These are phyloP conservation scores for Neocucurbitaria cava DNA, from an alignment of 2,329 filamentous ascomycete species.

Conservation along the genomic window DNA sequence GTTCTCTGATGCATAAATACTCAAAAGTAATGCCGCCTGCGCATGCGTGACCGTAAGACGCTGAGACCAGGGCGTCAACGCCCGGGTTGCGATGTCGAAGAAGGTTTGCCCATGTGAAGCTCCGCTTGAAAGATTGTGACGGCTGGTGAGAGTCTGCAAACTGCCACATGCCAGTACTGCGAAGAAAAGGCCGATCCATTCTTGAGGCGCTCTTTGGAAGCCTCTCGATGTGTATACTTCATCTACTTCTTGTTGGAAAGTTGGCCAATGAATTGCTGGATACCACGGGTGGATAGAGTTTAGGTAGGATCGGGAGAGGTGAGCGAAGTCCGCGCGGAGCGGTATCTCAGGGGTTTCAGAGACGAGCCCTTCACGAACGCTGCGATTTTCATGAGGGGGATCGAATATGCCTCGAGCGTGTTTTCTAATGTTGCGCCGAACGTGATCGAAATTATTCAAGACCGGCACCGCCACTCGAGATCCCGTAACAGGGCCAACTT, in stretches of 20 bases:
- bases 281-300: conserved; percentile 78
- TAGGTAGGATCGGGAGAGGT: conserved; percentile 77
- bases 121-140: conserved; percentile 60
- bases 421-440: conserved; percentile 74
- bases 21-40: conserved; percentile 73
- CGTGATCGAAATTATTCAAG: conserved; percentile 73
- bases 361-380: conserved; percentile 51
- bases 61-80: conserved; percentile 83
- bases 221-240: conserved; percentile 73
- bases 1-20: conserved; percentile 82
- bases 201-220: conserved; percentile 66
- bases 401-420: conserved; percentile 82
- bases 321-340: conserved; percentile 71
- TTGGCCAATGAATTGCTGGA: conserved; percentile 88
- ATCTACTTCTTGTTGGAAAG: conserved; percentile 78
- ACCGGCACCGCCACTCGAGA: conserved; percentile 64
- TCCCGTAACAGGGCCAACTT: conserved; percentile 6
- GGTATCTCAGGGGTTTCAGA: conserved; percentile 71
- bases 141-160: conserved; percentile 69
- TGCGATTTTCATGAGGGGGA: conserved; percentile 68
- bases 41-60: conserved; percentile 78
- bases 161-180: conserved; percentile 83
- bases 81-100: conserved; percentile 72
- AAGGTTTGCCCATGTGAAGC: conserved; percentile 67
- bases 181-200: conserved; percentile 83